Base-by-base conservation (phyloP, 106 monocot species). In the Xerophyta viscosa region DNA sequence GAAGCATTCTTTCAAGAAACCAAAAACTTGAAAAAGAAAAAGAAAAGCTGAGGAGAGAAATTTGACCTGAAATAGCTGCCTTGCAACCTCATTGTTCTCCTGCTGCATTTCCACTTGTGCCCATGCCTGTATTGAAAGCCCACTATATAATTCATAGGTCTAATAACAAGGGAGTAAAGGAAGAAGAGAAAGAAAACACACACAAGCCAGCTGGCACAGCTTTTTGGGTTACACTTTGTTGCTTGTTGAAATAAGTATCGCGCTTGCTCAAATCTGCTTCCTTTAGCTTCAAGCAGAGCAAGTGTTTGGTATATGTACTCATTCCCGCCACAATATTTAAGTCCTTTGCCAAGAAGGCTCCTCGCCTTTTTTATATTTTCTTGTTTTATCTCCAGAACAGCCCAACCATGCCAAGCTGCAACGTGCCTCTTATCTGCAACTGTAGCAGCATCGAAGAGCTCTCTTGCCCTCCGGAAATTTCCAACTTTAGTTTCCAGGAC, bases 351-450 rank as follows among this genome's bases (percentile, higher is more conserved):
- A 31, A 98, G 89, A 54, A 98, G 89, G 69, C 71, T 79, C 51
- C 94, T 84, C 20, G 84, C 94, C 62, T 84, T 94, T 20, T 69
- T 78, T 42, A 94, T 66, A 41, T 88, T 94, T 58, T 84, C 88
- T 73, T 94, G 67, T 46, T 94, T 84, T 50, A 94, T 71, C 75
- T 94, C 94, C 27, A 94, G 66, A 53, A 88, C 72, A 41, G 94
- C 94, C 94, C 94, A 94, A 61, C 94, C 94, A 78, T 94, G 94
- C 94, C 94, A 94, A 63, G 94, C 88, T 44, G 94, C 88, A 30
- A 76, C 61, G 60, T 94, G 94, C 29, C 66, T 88, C 63, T 81
- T 78, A 68, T 94, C 84, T 56, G 94, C 94, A n/a, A 82, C 94
- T n/a, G 78, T 94, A 2, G 94, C 81, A 56, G 94, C 94, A 78